These are phyloP conservation scores for Sordariomycetes sp. DNA, from an alignment of 2,329 filamentous ascomycete genomes.

Conservation along the genomic window DNA sequence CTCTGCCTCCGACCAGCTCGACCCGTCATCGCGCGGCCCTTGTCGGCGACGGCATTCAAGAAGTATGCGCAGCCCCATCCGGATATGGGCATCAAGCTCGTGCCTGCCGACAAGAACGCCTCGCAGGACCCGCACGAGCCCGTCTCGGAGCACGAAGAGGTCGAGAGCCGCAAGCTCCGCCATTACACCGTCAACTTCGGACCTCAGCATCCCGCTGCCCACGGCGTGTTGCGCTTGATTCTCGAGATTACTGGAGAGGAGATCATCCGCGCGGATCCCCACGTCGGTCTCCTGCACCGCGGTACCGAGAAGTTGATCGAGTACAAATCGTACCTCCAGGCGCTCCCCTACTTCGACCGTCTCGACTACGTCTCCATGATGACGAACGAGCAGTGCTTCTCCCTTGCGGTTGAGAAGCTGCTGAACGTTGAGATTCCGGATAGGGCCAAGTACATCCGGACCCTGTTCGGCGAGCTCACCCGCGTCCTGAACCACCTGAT, in stretches of 20 bases:
- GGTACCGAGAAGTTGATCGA: constrained; percentile 99
- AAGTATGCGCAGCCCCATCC: constrained; percentile 41
- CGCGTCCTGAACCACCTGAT: constrained; percentile 94
- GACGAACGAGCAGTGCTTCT: constrained; percentile 98
- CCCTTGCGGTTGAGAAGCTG: constrained; percentile 93
- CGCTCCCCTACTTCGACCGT: constrained; percentile 95
- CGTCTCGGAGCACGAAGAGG: constrained; percentile 24
- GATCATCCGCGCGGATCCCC: constrained; percentile 91
- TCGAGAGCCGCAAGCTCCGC: constrained; percentile 70
- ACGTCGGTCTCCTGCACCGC: constrained; percentile 90
- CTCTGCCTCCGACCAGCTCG: constrained; percentile 39
- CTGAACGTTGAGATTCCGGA: constrained; percentile 94
- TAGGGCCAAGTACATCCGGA: constrained; percentile 93
- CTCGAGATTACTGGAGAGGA: constrained; percentile 96
- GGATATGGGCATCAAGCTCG: constrained; percentile 47
- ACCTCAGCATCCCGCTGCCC: constrained; percentile 94
- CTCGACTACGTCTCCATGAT: constrained; percentile 99
- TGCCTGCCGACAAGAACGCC: constrained; percentile 50
- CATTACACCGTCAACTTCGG: constrained; percentile 99
- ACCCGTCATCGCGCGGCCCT: constrained; percentile 35
- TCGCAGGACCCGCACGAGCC: constrained; percentile 33
- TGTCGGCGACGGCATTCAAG: constrained; percentile 55
- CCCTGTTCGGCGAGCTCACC: constrained; percentile 90
- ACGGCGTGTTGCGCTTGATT: constrained; percentile 95
- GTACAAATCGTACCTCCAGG: constrained; percentile 99